Evolutionary conservation across 257 asterid species (phyloP), one percentile per base, ranked within the genome.

Genomic region (Asclepias syriaca): DNA sequence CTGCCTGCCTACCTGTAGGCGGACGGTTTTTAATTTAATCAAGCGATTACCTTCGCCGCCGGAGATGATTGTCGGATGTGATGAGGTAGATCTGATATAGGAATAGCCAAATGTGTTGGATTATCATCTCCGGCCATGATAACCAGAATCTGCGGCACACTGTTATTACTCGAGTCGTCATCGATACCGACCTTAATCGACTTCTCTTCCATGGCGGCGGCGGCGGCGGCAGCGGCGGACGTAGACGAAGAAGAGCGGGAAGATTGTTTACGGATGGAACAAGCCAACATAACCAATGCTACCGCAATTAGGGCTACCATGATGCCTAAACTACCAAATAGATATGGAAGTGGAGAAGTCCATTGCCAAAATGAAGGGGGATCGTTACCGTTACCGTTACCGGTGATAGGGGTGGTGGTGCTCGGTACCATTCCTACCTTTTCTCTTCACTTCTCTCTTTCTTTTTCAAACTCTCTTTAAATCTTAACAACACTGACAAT

Each of bases 81-180:
- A 8, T n/a, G 69, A 29, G 51, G 43, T 22, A 32, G 49, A 43
- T 81, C 66, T 3, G 85, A 70, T 10, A 72, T 8, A 3, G 96
- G 95, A n/a, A 87, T 59, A 0, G 95, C 96, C 66, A 89, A 76
- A 45, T 75, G 90, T 0, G 90, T 75, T 1, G 98, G 96, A 32
- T 89, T 89, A 1, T 87, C 86, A 16, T 81, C 89, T 2, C 98
- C 98, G 76, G 98, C 92, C 96, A 92, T 85, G 66, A 89, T 78
- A 63, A 88, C 96, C 22, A 89, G 84, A 37, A 92, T 77, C 74
- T 84, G 88, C 8, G 96, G 93, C 54, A 81, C 27, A 70, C 16
- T 65, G 45, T 77, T 78, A 22, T 22, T 21, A 27, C 49, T 56
- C 48, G 79, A 14, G 48, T 72, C 37, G 70, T 60, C 22, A 0